A percentile compares a stretch with the other conserved stretches of the same genome.
phyloP scores from a whole-genome alignment of 176 grass and related monocot species.

The Carex littledalei region DNA sequence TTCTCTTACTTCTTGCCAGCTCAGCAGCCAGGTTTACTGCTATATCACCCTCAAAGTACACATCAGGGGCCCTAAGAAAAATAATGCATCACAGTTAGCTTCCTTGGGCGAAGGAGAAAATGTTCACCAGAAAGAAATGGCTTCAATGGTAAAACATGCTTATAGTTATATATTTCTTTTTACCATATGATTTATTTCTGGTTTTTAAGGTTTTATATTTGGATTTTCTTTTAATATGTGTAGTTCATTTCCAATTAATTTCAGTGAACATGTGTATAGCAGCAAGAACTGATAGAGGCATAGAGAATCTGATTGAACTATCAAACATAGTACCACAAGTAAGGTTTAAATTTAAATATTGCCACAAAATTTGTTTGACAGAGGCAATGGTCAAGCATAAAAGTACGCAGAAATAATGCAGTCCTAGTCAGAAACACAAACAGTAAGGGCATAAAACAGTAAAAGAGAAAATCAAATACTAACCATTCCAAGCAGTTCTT shows the following conservation, averaged over 20 bases:
- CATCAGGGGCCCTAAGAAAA: conserved; percentile 71
- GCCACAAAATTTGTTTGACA: not conserved
- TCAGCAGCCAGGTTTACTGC: conserved; percentile 68
- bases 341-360: not conserved
- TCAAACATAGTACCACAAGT: not conserved
- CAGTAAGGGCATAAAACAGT: not conserved
- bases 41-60: conserved; percentile 75
- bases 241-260: not conserved
- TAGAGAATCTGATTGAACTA: not conserved
- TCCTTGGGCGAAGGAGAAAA: not conserved
- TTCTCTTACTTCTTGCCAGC: conserved; percentile 74
- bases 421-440: not conserved
- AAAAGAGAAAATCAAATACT: not conserved
- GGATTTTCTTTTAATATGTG: not conserved
- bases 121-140: conserved; percentile 1
- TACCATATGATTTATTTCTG: not conserved
- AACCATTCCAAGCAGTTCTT: conserved; percentile 94
- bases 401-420: not conserved
- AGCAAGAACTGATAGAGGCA: not conserved
- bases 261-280: not conserved
- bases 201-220: not conserved
- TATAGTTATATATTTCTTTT: conserved; percentile 1
- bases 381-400: not conserved
- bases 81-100: conserved; percentile 20
- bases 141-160: not conserved